Evolutionary conservation across 768 basidiomycete genomes (phyloP).

Genomic region (Phylloporus sp.): DNA sequence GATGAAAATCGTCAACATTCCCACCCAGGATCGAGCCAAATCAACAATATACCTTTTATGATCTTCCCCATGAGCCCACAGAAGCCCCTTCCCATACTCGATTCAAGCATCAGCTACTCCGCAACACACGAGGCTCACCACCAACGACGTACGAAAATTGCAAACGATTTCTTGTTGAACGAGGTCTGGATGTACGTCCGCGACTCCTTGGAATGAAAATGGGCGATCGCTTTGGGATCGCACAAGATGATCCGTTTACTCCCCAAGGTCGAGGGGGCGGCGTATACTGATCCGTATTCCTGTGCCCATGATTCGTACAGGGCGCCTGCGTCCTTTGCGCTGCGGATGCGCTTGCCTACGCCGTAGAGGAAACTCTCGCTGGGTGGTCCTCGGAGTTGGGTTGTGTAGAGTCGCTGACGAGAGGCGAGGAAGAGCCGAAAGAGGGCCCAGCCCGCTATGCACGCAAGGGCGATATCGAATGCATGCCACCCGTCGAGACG

Average conservation of each 20-base stretch:
- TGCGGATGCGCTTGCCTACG: not conserved
- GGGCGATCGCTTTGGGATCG: constrained; percentile 35
- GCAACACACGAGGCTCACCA: no score
- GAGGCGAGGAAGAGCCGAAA: not conserved
- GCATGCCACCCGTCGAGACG: no score
- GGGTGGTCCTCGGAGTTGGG: constrained; percentile 13
- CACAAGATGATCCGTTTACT: constrained; percentile 14
- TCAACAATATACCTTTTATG: no score
- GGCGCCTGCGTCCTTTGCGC: not conserved
- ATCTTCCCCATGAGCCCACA: no score
- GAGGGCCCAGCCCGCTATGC: constrained; percentile 3
- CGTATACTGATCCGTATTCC: constrained; percentile 13
- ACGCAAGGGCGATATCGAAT: not conserved
- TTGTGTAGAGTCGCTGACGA: not conserved
- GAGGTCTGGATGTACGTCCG: constrained; percentile 38
- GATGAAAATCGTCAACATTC: no score
- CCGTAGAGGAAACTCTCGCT: constrained; percentile 16
- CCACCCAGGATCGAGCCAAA: no score
- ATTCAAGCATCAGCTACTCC: no score
- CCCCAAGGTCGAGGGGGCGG: constrained; percentile 8
- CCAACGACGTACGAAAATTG: no score
- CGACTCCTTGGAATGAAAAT: not conserved
- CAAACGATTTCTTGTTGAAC: not conserved
- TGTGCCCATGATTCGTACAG: constrained; percentile 17
- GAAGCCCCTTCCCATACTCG: no score